Conservation (phyloP, 805 yeast species). For the Vanderwaltozyma tropicalis region DNA sequence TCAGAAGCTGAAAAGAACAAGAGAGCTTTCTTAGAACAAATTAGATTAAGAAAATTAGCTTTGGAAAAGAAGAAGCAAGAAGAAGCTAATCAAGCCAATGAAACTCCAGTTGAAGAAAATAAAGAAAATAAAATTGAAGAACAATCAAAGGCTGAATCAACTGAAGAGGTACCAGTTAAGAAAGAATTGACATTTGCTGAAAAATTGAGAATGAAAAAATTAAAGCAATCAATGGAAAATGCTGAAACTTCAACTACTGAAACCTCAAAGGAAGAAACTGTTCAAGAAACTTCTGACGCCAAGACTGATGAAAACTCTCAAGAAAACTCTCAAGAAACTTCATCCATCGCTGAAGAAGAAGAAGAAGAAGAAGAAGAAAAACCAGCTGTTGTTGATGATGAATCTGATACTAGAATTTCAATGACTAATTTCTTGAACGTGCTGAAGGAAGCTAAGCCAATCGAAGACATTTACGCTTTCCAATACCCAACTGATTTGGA, state of each 20-base stretch:
- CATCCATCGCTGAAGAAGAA: constrained; percentile 9
- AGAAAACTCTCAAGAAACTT: constrained; percentile 5
- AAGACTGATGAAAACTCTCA: constrained; percentile 13
- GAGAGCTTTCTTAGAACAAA: constrained; percentile 26
- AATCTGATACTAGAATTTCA: constrained; percentile 24
- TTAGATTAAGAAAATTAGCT: constrained; percentile 23
- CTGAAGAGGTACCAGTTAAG: constrained; percentile 1
- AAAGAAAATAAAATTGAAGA: constrained; percentile 6
- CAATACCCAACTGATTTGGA: constrained; percentile 45
- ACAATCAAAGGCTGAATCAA: constrained; percentile 8
- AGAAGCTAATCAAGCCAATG: constrained; percentile 2
- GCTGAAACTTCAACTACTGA: constrained; percentile 7
- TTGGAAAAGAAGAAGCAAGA: constrained; percentile 20
- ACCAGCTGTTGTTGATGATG: constrained; percentile 12
- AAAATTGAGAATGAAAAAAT: constrained; percentile 17
- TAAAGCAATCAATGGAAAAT: constrained; percentile 7
- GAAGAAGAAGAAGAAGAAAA: constrained; percentile 15
- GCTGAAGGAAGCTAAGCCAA: constrained; percentile 37
- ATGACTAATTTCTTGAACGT: constrained; percentile 46
- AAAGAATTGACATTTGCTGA: constrained; percentile 19
- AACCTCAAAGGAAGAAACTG: constrained; percentile 11
- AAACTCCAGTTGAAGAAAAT: background rate
- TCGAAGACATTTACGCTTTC: constrained; percentile 46
- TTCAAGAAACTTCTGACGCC: constrained; percentile 10
- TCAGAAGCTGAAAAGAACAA: constrained; percentile 23